Percentiles rank a stretch among this genome's conserved stretches.
phyloP scores from a whole-genome alignment of 2,329 filamentous ascomycete genomes.

The Aspergillus pseudonomiae region DNA sequence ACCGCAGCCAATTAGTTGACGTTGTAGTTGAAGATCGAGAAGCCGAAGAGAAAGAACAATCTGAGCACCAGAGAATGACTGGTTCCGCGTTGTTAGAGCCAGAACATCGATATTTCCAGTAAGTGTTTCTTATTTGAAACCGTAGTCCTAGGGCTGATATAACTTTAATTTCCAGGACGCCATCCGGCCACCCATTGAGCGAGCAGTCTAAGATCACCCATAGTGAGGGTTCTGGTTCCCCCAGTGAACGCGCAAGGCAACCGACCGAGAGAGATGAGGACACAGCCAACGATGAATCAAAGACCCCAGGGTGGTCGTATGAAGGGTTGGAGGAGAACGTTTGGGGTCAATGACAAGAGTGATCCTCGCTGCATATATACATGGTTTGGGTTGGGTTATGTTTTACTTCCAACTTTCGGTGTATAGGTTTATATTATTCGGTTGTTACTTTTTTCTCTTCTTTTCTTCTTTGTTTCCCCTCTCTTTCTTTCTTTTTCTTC shows the following conservation, averaged over 20 bases:
- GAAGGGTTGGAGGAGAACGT: conserved; percentile 41
- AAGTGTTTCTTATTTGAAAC: conserved; percentile 18
- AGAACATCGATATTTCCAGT: conserved; percentile 37
- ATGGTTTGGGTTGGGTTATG: not conserved
- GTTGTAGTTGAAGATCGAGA: conserved; percentile 66
- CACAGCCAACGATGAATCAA: conserved; percentile 17
- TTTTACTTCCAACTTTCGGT: not conserved
- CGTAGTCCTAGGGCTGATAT: conserved; percentile 16
- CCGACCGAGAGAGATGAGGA: conserved; percentile 9
- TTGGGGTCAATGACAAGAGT: conserved; percentile 31
- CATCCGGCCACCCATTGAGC: conserved; percentile 34
- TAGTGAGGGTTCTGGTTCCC: conserved; percentile 1
- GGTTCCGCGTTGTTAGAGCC: conserved; percentile 62
- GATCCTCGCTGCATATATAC: not conserved
- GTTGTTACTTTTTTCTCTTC: not conserved
- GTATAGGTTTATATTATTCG: not conserved
- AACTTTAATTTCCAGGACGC: conserved; percentile 32
- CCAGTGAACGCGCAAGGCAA: not conserved
- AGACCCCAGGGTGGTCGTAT: conserved; percentile 29
- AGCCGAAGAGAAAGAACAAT: conserved; percentile 64
- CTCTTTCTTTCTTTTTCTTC: not conserved
- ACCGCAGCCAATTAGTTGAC: conserved; percentile 66
- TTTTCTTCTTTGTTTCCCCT: not conserved
- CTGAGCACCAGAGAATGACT: conserved; percentile 64
- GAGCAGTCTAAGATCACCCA: conserved; percentile 20